These are phyloP conservation scores for Russula sp. DNA, from an alignment of 768 basidiomycete genomes.

Conservation along the genomic window DNA sequence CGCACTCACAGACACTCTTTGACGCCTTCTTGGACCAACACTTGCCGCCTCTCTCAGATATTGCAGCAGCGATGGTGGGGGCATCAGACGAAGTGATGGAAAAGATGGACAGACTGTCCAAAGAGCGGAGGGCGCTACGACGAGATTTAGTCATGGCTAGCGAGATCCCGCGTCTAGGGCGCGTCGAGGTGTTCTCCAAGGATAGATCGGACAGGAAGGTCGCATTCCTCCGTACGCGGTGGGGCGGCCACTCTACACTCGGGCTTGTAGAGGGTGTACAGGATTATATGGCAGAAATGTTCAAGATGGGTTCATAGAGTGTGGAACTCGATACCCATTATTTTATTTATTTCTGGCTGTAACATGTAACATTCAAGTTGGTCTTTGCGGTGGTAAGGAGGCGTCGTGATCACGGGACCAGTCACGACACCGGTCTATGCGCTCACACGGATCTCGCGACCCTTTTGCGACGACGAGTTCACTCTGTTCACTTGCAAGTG, in stretches of 20 bases:
- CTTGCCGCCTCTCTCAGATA: constrained; percentile 46
- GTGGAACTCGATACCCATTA: neutral
- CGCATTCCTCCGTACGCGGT: constrained; percentile 53
- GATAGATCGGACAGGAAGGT: constrained; percentile 43
- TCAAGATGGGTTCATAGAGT: constrained; percentile 28
- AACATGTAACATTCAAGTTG: neutral
- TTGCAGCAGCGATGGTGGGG: constrained; percentile 35
- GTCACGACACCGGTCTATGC: too few species aligned
- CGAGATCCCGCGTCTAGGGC: constrained; percentile 49
- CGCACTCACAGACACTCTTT: constrained; percentile 68
- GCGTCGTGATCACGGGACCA: too few species aligned
- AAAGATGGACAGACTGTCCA: constrained; percentile 40
- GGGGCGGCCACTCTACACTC: constrained; percentile 58
- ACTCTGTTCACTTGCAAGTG: too few species aligned
- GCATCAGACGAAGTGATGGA: constrained; percentile 45
- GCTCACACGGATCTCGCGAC: too few species aligned
- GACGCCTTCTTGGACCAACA: constrained; percentile 60
- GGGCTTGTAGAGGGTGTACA: constrained; percentile 66
- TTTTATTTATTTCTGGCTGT: neutral
- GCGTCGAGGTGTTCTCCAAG: constrained; percentile 52
- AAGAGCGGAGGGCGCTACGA: constrained; percentile 43
- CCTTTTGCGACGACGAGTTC: too few species aligned
- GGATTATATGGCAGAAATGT: constrained; percentile 45
- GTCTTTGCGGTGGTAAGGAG: too few species aligned
- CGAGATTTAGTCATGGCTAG: constrained; percentile 46